Conservation (phyloP, 2,329 filamentous ascomycete species). For the Pseudodiploospora longispora region DNA sequence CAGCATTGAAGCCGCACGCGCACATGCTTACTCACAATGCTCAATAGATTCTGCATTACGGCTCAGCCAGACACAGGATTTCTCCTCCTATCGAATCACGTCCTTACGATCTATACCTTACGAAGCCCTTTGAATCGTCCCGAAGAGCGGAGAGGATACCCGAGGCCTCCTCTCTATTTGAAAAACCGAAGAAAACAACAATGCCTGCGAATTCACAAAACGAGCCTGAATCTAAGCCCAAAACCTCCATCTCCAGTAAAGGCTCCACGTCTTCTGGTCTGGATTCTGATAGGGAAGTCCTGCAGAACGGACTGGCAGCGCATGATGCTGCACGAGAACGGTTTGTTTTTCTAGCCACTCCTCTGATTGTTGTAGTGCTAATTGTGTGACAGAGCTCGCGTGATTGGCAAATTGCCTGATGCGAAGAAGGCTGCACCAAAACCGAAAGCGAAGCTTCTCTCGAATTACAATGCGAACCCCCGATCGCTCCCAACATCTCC, state of each 20-base stretch:
- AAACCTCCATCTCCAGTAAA: constrained; percentile 22
- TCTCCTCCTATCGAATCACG: constrained; percentile 35
- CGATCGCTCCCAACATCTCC: constrained; percentile 46
- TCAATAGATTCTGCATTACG: constrained; percentile 45
- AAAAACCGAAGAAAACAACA: constrained; percentile 23
- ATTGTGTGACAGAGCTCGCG: constrained; percentile 21
- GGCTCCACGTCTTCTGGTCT: constrained; percentile 31
- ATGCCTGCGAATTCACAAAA: constrained; percentile 21
- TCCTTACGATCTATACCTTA: constrained; percentile 49
- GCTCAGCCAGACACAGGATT: constrained; percentile 40
- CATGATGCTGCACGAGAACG: constrained; percentile 28
- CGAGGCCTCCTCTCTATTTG: constrained; percentile 43
- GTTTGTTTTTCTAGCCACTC: constrained; percentile 18
- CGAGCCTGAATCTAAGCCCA: constrained; percentile 20
- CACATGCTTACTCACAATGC: constrained; percentile 10
- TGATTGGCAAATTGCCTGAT: constrained; percentile 25
- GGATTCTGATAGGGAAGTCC: constrained; percentile 41
- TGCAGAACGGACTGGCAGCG: constrained; percentile 35
- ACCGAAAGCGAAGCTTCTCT: constrained; percentile 35
- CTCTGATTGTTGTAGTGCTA: constrained; percentile 6
- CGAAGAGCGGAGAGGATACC: constrained; percentile 40
- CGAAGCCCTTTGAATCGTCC: constrained; percentile 40
- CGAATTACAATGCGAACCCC: constrained; percentile 29
- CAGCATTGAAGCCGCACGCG: background rate
- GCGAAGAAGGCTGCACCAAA: constrained; percentile 26